Evolutionary conservation across 169 alveolate species (phyloP), one percentile per base, ranked within the genome.

Genomic region (Plasmodium chabaudi): DNA sequence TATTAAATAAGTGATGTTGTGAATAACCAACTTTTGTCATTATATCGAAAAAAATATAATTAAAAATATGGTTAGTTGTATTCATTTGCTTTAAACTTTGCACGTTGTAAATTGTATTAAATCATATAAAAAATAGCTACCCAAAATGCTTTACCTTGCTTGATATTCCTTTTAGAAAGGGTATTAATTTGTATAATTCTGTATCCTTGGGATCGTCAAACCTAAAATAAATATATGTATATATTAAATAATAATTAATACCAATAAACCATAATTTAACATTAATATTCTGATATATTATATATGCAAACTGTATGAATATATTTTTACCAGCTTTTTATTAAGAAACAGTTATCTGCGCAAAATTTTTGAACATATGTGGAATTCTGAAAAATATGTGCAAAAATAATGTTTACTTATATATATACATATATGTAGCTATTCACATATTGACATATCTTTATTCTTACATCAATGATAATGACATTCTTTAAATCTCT

Each of bases 331-430:
- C 98, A 98, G 84, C 97, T 95, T 47, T 92, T 91, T 70, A 96
- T 96, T 59, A 98, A 98, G 25, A 98, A 88, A 10, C 99, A 98
- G 88, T 97, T 97, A 72, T 96, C 97, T 39, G 98, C 98, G 72
- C 97, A 96, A 69, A 96, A 93, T 23, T 94, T 67, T 77, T 96
- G 97, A 34, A 98, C 95, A 57, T 94, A 88, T n/a, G 98, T 97
- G 21, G 98, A 96, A 92, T 98, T 97, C 92, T 87, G 51, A 39
- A 68, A 65, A 46, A 21, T 23, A 5, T 39, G 53, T 47, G 61
- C 21, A 15, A 13, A 51, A 13, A 51, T 51, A 13, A 51, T 51
- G 19, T 25, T 68, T 19, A 13, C 61, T 9, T 57, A 57, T 61
- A 61, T 23, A 61, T 61, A 3, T 61, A 12, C 44, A 61, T 61